Conservation (phyloP, 495 filamentous ascomycete genomes). For the Penicillium subrubescens region DNA sequence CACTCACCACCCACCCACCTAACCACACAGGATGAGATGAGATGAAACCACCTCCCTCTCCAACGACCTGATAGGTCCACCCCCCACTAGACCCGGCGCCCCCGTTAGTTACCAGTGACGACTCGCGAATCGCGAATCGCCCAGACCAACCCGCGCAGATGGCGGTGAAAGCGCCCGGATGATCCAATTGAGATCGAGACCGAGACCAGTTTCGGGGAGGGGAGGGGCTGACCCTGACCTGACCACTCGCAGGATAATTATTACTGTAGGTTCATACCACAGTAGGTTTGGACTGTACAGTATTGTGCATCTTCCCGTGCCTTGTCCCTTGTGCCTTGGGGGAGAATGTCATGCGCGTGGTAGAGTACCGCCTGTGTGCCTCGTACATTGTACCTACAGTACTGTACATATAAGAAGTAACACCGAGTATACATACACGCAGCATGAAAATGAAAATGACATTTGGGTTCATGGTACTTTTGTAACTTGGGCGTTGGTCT, state of each 20-base stretch:
- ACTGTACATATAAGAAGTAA: background rate
- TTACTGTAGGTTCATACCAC: too few species aligned
- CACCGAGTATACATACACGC: background rate
- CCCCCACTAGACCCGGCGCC: conserved; percentile 11
- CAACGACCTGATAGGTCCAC: conserved; percentile 25
- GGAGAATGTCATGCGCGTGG: background rate
- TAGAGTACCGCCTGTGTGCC: too few species aligned
- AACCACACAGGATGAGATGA: too few species aligned
- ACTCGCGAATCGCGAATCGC: background rate
- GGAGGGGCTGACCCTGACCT: background rate
- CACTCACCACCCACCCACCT: too few species aligned
- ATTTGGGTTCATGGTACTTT: background rate
- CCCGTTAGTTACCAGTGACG: conserved; percentile 2
- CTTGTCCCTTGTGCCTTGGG: too few species aligned
- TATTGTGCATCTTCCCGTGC: too few species aligned
- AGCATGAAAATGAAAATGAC: background rate
- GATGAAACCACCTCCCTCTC: background rate
- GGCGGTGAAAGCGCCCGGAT: conserved; percentile 27
- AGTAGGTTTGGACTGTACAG: too few species aligned
- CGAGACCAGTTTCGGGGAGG: background rate
- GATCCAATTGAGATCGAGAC: conserved; percentile 26
- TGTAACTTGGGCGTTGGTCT: background rate
- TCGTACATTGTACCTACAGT: background rate
- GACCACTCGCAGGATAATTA: too few species aligned
- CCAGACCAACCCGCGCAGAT: background rate